Evolutionary conservation across 2,329 filamentous ascomycete genomes (phyloP), one percentile per base, ranked within the genome.

Genomic region (Mycosphaerella sp.): DNA sequence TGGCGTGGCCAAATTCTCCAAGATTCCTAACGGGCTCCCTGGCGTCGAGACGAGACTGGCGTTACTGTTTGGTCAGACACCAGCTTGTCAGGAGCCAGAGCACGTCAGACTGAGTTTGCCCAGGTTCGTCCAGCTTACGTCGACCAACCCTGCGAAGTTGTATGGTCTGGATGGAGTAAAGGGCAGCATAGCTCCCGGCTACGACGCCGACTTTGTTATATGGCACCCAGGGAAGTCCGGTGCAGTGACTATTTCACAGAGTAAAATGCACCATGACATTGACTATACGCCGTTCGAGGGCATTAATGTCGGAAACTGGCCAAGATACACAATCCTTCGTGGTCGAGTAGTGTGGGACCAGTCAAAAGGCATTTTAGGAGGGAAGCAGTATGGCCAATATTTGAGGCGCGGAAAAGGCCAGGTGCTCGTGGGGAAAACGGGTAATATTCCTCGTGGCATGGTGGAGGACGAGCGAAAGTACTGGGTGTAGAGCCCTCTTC

Each of bases 281-380:
- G 80, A 84, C 59, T 82, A 84, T 59, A 82, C 80, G 7, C 80
- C 80, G 0, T 84, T 78, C 58, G 80, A 84, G 62, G 79, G 80
- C 0, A 71, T 70, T 43, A 67, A 61, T n/a, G 60, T 84, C 36
- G 71, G 70, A 25, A 79, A 84, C 51, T 84, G 81, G 80, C 80
- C 80, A 9, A 70, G 80, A 16, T 82, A 78, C 60, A 83, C 79
- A 0, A 70, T 84, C 6, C 56, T 85, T 37, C 66, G 81, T 49
- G 81, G 81, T 0, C 66, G 76, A 54, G 72, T 84, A 0, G 75
- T 82, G 1, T 84, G 77, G 79, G 77, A 79, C 56, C 71, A 72
- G 34, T 76, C 79, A 12, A 66, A 71, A n/a, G 76, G 79, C 0
- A 41, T 78, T 35, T 37, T 70, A 1, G 70, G 68, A 2, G 41